Evolutionary conservation across 169 alveolate species (phyloP).

Genomic region (Eimeria tenella): DNA sequence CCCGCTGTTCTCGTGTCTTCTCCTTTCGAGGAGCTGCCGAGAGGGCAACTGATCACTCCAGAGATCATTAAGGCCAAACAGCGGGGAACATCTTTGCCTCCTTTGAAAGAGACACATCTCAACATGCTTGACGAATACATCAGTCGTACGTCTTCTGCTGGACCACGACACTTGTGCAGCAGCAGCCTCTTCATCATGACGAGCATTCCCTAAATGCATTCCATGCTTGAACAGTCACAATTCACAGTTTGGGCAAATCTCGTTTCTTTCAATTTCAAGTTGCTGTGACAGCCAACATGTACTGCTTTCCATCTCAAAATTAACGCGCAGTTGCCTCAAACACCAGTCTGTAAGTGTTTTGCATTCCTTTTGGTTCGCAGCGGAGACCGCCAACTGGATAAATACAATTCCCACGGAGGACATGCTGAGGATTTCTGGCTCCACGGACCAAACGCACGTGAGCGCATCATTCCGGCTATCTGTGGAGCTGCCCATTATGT

Average conservation of each 20-base stretch:
- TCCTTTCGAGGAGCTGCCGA: constrained; percentile 4
- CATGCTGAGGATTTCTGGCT: constrained; percentile 52
- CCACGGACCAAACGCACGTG: constrained; percentile 22
- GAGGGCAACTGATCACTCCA: constrained; percentile 38
- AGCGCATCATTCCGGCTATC: neutral
- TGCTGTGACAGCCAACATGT: no score
- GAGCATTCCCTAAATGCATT: no score
- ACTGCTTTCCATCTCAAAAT: no score
- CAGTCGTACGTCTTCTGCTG: neutral
- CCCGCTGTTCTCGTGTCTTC: constrained; percentile 50
- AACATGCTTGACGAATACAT: constrained; percentile 41
- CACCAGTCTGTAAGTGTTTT: neutral
- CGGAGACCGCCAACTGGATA: constrained; percentile 36
- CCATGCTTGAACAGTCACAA: no score
- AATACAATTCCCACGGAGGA: constrained; percentile 9
- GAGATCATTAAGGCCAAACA: constrained; percentile 39
- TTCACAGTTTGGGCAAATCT: no score
- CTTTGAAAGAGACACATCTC: neutral
- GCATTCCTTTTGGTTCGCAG: neutral
- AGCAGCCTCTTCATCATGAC: no score
- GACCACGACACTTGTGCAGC: neutral
- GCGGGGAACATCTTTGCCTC: constrained; percentile 37
- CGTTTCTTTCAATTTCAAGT: no score
- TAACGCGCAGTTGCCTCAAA: no score
- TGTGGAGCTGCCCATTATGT: neutral